Evolutionary conservation across 176 grass and related monocot genomes (phyloP), one percentile per base, ranked within the genome.

Genomic region (Eragrostis curvula): DNA sequence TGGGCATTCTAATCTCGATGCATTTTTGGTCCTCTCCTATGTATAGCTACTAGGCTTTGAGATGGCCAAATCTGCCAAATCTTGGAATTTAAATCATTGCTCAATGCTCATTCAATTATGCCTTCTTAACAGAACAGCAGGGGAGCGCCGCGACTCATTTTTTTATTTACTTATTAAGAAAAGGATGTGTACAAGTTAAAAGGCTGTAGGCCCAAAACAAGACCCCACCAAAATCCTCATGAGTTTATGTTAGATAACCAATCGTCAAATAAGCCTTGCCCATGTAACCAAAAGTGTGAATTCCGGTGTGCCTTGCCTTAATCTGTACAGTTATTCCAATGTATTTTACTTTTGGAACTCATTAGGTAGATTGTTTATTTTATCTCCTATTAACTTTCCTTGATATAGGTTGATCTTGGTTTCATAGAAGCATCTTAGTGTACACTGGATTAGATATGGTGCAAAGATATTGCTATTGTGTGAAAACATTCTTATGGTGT

Each of bases 41-140:
- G 60, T 68, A 44, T 16, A 66, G 52, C 8, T 28, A 79, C 47
- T 66, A 61, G 50, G 8, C 20, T 79, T 23, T 58, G 55, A 58
- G 21, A 23, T 88, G 47, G 41, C 14, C 71, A 61, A 50, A 30
- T 74, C 30, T 84, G 49, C 43, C 42, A 74, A 57, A 63, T 79
- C 16, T 8, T 43, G 12, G 45, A 71, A 55, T 77, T 82, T 71
- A 60, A 7, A 75, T 47, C 0, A 43, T 75, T 75, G 1, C 18
- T 47, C 0, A 43, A 69, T 75, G 1, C 18, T 66, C 7, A 20
- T 25, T 21, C 11, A 79, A 69, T 53, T 60, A 50, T 63, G 41
- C 72, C 72, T 36, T 36, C 32, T 36, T 36, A 36, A 2, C 32
- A 36, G n/a, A 36, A 36, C 32, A 36, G 4, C 32, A 36, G 2